Conservation (phyloP, 345 rosid genomes). For the Arabidopsis thaliana region DNA sequence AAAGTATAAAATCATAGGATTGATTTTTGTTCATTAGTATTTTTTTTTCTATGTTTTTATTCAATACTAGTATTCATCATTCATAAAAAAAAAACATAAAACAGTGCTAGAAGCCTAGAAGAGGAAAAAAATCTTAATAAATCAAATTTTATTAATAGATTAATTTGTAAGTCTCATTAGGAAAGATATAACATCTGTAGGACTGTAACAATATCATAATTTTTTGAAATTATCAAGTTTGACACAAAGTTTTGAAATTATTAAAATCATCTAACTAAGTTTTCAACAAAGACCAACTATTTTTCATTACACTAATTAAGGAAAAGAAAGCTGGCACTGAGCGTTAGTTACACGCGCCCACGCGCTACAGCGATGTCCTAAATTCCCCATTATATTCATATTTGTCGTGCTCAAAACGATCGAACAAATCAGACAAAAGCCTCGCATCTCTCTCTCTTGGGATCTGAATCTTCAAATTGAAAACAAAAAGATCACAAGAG, state of each 20-base stretch:
- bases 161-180: neutral
- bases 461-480: conserved; percentile 36
- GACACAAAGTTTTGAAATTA: neutral
- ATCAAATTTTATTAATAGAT: neutral
- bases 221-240: neutral
- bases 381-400: neutral
- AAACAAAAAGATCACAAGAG: neutral
- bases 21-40: neutral
- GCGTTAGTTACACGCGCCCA: neutral
- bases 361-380: conserved; percentile 5
- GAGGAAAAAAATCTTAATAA: neutral
- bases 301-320: neutral
- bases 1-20: neutral
- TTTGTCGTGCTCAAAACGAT: conserved; percentile 30
- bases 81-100: neutral
- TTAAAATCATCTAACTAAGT: neutral
- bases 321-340: neutral
- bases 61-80: neutral
- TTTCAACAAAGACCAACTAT: neutral
- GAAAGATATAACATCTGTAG: neutral
- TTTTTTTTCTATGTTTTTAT: neutral
- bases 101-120: neutral
- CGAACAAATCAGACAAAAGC: conserved; percentile 40
- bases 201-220: neutral
- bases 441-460: conserved; percentile 33